phyloP scores from a whole-genome alignment of 441 rosid genomes.

The California macrophylla region DNA sequence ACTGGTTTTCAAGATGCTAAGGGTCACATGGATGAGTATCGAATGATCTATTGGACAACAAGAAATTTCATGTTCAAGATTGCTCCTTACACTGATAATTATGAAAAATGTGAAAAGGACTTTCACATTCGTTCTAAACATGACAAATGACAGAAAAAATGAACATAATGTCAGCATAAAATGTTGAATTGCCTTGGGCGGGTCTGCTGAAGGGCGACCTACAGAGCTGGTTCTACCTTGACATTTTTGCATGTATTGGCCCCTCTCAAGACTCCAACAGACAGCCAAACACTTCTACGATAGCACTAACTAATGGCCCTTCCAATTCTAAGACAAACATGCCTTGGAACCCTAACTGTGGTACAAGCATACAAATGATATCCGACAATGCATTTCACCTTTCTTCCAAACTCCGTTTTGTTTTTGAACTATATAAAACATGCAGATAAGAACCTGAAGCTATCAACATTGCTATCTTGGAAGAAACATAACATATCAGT shows the following conservation, averaged over 20 bases:
- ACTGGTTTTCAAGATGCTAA: not conserved
- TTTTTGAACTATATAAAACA: not conserved
- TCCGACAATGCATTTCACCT: not conserved
- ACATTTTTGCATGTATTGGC: not conserved
- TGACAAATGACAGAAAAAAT: no score
- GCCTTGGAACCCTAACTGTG: not conserved
- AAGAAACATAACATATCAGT: not conserved
- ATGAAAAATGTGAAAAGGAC: not conserved
- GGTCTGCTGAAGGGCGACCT: no score
- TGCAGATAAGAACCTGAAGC: not conserved
- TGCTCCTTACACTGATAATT: not conserved
- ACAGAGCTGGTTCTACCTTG: no score
- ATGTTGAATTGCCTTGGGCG: no score
- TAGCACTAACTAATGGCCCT: not conserved
- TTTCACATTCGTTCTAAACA: not conserved
- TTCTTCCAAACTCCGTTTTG: not conserved
- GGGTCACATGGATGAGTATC: not conserved
- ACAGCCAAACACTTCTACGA: not conserved
- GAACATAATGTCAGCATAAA: no score
- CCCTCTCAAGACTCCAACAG: not conserved
- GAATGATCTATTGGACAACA: not conserved
- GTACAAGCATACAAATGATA: not conserved
- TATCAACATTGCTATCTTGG: not conserved
- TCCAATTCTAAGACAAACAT: not conserved
- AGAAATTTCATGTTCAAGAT: not conserved